Evolutionary conservation across 2,329 filamentous ascomycete genomes (phyloP).

Genomic region (Arthroderma uncinatum): DNA sequence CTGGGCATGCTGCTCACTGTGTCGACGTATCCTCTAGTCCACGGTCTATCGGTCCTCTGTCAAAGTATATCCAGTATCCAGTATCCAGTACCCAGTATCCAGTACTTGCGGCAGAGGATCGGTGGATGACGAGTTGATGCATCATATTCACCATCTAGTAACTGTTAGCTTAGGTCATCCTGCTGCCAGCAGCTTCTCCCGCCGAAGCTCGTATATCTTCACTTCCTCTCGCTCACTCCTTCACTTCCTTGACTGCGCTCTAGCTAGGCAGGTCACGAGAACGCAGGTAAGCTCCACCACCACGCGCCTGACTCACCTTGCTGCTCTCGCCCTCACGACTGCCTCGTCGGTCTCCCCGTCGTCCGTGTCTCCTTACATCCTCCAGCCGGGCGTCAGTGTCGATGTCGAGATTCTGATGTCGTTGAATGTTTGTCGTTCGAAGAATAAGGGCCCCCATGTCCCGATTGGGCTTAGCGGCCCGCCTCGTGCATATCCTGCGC

Average conservation of each 20-base stretch:
- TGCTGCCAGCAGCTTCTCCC: neutral
- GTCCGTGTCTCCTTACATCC: neutral
- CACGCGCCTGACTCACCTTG: neutral
- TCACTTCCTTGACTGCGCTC: neutral
- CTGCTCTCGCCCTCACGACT: neutral
- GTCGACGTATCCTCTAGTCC: too few relatives aligned
- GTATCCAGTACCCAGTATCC: too few relatives aligned
- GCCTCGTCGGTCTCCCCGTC: neutral
- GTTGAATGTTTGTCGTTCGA: conserved; percentile 5
- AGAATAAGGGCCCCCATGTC: neutral
- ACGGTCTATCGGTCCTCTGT: too few relatives aligned
- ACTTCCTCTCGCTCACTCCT: neutral
- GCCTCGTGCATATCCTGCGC: conserved; percentile 9
- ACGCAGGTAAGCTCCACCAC: neutral
- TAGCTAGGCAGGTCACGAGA: neutral
- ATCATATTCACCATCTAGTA: neutral
- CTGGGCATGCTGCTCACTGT: too few relatives aligned
- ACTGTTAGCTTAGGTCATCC: neutral
- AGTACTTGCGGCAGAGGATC: too few relatives aligned
- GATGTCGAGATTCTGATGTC: neutral
- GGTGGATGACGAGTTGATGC: too few relatives aligned
- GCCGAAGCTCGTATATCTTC: neutral
- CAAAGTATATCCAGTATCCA: too few relatives aligned
- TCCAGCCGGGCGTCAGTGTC: neutral
- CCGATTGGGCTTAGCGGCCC: conserved; percentile 2